Base-by-base conservation (phyloP, 352 stramenopile species). In the Phytophthora citricola region DNA sequence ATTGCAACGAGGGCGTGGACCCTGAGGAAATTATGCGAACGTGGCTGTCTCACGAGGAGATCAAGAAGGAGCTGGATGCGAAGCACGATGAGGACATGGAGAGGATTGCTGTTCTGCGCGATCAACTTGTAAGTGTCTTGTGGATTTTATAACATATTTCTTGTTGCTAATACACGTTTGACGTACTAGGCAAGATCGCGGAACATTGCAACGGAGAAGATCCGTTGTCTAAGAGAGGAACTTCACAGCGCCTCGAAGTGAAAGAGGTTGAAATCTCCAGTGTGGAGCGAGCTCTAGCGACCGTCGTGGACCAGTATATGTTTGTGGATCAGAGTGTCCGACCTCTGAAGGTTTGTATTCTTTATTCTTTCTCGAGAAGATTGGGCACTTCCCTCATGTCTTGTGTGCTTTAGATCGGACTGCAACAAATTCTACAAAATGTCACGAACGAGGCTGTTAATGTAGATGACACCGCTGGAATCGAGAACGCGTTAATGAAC, bases 371-470 rank as follows among this genome's bases (percentile, higher is more conserved):
- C 7, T 61, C 45, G 4, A 9, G 22, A 51, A 5, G 4, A 11
- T 39, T 1, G 22, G 54, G 39, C 14, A 4, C 43, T 8, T 45
- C n/a, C 66, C 14, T 74, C 22, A 4, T 10, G 5, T 40, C 10
- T 45, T 58, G 12, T 39, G 22, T 59, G 12, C 10, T 47, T 29
- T 49, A 94, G 86, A 92, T 92, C 38, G 87, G 87, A 2, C 68
- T 95, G 29, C 85, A 93, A 52, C 82, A 95, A 64, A 85, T 95
- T 34, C 58, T 95, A 1, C 81, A 92, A 61, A 92, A 92, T 43
- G 66, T 93, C 14, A 92, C 79, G 17, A 87, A 80, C 45, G 73
- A 87, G 53, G 88, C 75, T 0, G 79, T 93, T 17, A 89, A 93
- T 34, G 73, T 89, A 0, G 81, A 95, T 41, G 78, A 92, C 50